Percentiles rank a stretch among this genome's conserved stretches.
Conservation (phyloP, 2,329 filamentous ascomycete species). For the Nectriaceae sp. region DNA sequence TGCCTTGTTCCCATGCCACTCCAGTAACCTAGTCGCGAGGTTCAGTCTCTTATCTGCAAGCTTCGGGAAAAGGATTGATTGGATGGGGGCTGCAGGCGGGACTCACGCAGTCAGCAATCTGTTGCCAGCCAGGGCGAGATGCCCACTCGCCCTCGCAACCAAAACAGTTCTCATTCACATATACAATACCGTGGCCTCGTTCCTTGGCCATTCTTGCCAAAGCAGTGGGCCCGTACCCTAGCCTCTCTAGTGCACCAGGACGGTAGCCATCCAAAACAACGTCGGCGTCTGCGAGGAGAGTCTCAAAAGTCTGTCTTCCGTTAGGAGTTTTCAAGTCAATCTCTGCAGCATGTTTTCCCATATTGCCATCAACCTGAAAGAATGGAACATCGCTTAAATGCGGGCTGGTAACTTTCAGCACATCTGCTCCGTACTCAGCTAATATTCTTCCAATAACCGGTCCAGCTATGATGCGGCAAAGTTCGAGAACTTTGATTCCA, state of each 20-base stretch:
- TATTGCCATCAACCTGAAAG: constrained; percentile 48
- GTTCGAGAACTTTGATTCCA: constrained; percentile 49
- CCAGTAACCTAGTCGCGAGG: no score
- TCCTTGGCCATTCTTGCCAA: constrained; percentile 21
- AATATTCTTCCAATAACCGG: constrained; percentile 44
- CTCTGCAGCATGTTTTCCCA: constrained; percentile 50
- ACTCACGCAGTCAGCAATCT: constrained; percentile 49
- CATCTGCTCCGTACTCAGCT: constrained; percentile 48
- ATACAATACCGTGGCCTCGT: constrained; percentile 29
- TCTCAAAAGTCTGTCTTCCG: constrained; percentile 16
- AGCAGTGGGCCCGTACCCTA: constrained; percentile 44
- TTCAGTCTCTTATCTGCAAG: no score
- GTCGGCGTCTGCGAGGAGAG: constrained; percentile 49
- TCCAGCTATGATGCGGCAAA: constrained; percentile 50
- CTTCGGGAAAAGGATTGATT: no score
- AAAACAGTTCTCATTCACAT: constrained; percentile 55
- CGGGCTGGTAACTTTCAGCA: constrained; percentile 44
- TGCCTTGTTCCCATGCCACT: constrained; percentile 48
- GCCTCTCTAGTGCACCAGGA: constrained; percentile 47
- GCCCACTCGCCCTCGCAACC: constrained; percentile 52
- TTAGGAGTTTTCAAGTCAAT: constrained; percentile 39
- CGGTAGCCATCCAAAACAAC: constrained; percentile 53
- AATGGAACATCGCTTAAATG: constrained; percentile 41
- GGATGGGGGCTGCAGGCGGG: no score
- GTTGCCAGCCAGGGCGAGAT: constrained; percentile 52